phyloP scores from a whole-genome alignment of 2,329 filamentous ascomycete genomes.

The Dactylella cylindrospora region DNA sequence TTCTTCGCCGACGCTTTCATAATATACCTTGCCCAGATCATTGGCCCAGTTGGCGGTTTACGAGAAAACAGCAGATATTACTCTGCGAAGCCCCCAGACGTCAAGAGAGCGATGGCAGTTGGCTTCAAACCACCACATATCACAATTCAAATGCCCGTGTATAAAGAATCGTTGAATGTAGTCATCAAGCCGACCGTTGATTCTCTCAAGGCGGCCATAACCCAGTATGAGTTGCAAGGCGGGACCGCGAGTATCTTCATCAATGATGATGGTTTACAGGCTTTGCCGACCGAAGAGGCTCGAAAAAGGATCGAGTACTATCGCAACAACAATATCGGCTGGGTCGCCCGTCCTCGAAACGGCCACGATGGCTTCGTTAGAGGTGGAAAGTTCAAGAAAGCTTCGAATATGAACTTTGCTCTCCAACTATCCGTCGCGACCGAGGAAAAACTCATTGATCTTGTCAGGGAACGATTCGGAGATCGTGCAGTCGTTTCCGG shows the following conservation, averaged over 20 bases:
- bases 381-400: conserved; percentile 70
- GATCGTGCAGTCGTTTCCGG: conserved; percentile 16
- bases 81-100: conserved; percentile 52
- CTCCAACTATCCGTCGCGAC: conserved; percentile 64
- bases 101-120: conserved; percentile 49
- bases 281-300: conserved; percentile 55
- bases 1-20: conserved; percentile 34
- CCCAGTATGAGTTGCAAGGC: conserved; percentile 64
- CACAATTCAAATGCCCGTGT: conserved; percentile 58
- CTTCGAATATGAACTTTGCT: conserved; percentile 74
- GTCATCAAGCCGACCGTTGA: conserved; percentile 61
- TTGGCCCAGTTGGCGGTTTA: conserved; percentile 57
- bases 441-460: conserved; percentile 57
- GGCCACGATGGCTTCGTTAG: conserved; percentile 58
- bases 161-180: conserved; percentile 56
- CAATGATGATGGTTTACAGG: conserved; percentile 69
- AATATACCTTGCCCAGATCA: conserved; percentile 51
- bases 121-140: conserved; percentile 53
- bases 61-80: conserved; percentile 56
- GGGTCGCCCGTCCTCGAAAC: conserved; percentile 55
- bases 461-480: conserved; percentile 19
- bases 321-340: conserved; percentile 37
- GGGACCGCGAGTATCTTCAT: conserved; percentile 68
- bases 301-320: conserved; percentile 46
- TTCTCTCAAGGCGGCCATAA: conserved; percentile 61